Percentiles rank a stretch among this genome's conserved stretches.
phyloP scores from a whole-genome alignment of 768 basidiomycete species.

The Tulasnella sp. region DNA sequence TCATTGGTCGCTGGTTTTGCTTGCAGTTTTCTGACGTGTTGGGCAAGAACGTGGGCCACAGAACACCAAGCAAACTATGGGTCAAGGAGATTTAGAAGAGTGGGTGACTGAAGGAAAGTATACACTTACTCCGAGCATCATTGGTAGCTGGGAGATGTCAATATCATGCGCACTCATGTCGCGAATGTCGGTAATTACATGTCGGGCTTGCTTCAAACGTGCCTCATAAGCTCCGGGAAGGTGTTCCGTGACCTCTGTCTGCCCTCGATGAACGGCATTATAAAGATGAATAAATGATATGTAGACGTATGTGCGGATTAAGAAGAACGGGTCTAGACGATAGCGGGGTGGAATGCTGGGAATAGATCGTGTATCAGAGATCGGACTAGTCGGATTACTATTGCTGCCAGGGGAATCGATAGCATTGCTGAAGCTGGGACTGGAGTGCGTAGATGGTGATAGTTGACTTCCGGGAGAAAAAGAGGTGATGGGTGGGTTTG shows the following conservation, averaged over 20 bases:
- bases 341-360: no score
- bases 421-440: no score
- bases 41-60: conserved; percentile 13
- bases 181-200: conserved; percentile 6
- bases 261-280: conserved; percentile 5
- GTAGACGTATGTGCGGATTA: conserved; percentile 7
- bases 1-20: not conserved
- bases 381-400: no score
- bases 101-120: not conserved
- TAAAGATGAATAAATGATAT: conserved; percentile 12
- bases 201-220: conserved; percentile 4
- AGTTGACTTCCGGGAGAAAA: no score
- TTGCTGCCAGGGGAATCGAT: no score
- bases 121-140: conserved; percentile 14
- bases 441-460: no score
- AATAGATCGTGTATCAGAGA: no score
- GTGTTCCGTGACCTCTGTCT: not conserved
- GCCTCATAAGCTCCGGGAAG: conserved; percentile 2
- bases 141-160: conserved; percentile 7
- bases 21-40: conserved; percentile 7
- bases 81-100: not conserved
- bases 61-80: conserved; percentile 12
- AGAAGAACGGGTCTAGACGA: no score
- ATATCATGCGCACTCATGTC: not conserved
- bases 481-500: no score